Percentiles rank a stretch among this genome's conserved stretches.
These are phyloP conservation scores for Bipolaris victoriae DNA, from an alignment of 2,329 filamentous ascomycete genomes.

Conservation along the genomic window DNA sequence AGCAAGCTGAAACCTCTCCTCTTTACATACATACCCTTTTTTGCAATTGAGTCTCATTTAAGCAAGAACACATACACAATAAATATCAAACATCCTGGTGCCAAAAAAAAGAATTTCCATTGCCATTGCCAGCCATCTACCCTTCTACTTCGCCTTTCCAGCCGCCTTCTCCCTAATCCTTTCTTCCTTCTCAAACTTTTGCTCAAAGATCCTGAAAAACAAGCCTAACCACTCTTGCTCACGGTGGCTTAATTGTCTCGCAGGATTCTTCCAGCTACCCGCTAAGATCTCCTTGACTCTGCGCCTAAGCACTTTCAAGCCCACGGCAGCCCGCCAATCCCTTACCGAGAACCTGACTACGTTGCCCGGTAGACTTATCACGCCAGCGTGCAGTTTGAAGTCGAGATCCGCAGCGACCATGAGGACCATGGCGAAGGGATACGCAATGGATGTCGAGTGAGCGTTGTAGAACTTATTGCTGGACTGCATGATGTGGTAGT, in stretches of 20 bases:
- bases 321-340: conserved; percentile 90
- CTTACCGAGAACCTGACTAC: conserved; percentile 80
- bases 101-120: neutral
- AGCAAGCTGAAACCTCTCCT: conserved; percentile 10
- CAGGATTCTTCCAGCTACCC: conserved; percentile 67
- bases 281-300: conserved; percentile 78
- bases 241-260: conserved; percentile 47
- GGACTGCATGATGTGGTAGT: conserved; percentile 97
- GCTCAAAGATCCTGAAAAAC: conserved; percentile 39
- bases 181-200: conserved; percentile 43
- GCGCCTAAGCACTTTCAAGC: conserved; percentile 79
- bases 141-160: conserved; percentile 36
- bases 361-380: conserved; percentile 86
- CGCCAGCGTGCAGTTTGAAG: conserved; percentile 87
- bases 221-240: conserved; percentile 53
- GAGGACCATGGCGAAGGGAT: conserved; percentile 73
- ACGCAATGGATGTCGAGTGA: conserved; percentile 70
- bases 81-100: neutral
- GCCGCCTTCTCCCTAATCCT: conserved; percentile 36
- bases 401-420: conserved; percentile 83
- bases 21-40: conserved; percentile 18
- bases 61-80: neutral
- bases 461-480: conserved; percentile 84
- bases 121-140: neutral
- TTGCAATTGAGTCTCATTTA: neutral